phyloP scores from a whole-genome alignment of 202 grass and related monocot species.

The Setaria viridis region DNA sequence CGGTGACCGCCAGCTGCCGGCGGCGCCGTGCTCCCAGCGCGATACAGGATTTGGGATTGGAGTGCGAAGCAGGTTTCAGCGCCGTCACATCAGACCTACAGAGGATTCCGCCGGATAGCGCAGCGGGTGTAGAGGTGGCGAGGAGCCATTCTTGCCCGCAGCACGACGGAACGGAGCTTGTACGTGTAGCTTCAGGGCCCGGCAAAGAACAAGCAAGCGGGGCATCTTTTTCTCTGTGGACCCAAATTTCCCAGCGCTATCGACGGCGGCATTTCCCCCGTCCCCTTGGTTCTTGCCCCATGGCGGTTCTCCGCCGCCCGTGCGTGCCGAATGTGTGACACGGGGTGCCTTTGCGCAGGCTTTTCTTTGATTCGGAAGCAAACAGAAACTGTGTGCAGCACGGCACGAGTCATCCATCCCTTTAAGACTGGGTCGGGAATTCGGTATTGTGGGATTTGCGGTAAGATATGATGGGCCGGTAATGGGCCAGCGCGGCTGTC shows the following conservation, averaged over 20 bases:
- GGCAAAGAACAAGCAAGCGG: slow-evolving; percentile 14
- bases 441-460: no score
- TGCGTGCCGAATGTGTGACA: no score
- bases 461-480: no score
- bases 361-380: background rate
- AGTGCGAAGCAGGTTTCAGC: background rate
- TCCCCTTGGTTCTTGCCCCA: background rate
- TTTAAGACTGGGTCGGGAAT: no score
- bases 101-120: background rate
- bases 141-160: background rate
- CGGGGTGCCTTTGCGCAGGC: background rate
- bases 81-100: background rate
- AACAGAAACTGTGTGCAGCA: no score
- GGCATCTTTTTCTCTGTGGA: background rate
- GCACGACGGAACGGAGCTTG: slow-evolving; percentile 27
- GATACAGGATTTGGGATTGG: background rate
- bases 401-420: no score
- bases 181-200: slow-evolving; percentile 13
- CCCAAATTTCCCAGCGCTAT: background rate
- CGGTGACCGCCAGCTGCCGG: background rate
- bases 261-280: background rate
- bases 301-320: background rate
- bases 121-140: background rate
- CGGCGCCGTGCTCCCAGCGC: background rate
- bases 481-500: no score